These are phyloP conservation scores for Hibiscus trionum DNA, from an alignment of 345 rosid genomes.

Conservation along the genomic window DNA sequence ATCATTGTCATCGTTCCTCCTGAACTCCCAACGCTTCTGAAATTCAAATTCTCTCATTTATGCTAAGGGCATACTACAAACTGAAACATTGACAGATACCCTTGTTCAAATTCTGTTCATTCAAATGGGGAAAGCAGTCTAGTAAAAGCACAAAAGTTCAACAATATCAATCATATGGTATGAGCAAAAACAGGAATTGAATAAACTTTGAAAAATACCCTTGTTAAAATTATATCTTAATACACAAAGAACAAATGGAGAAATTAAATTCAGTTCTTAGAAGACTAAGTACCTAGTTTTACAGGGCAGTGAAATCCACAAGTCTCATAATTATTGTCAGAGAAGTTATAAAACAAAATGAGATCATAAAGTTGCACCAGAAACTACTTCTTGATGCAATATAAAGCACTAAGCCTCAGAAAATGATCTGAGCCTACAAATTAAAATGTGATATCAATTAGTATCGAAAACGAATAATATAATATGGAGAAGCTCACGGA, in stretches of 20 bases:
- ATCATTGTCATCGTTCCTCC: slow-evolving; percentile 27
- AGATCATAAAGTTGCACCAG: not conserved
- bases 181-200: not conserved
- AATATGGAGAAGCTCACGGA: too few species aligned
- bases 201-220: not conserved
- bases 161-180: not conserved
- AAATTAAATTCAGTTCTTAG: not conserved
- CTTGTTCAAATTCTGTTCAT: not conserved
- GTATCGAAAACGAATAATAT: too few species aligned
- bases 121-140: too few species aligned
- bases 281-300: not conserved
- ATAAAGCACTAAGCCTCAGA: not conserved
- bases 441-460: too few species aligned
- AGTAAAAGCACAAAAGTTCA: not conserved
- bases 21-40: slow-evolving; percentile 46
- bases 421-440: not conserved
- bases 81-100: not conserved
- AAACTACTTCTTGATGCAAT: not conserved
- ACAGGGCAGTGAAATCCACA: not conserved
- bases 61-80: not conserved
- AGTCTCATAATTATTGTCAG: not conserved
- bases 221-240: not conserved
- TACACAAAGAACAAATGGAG: not conserved
- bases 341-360: not conserved
- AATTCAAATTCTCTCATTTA: slow-evolving; percentile 30